Evolutionary conservation across 2,329 filamentous ascomycete genomes (phyloP).

Genomic region (Gaeumannomyces tritici): DNA sequence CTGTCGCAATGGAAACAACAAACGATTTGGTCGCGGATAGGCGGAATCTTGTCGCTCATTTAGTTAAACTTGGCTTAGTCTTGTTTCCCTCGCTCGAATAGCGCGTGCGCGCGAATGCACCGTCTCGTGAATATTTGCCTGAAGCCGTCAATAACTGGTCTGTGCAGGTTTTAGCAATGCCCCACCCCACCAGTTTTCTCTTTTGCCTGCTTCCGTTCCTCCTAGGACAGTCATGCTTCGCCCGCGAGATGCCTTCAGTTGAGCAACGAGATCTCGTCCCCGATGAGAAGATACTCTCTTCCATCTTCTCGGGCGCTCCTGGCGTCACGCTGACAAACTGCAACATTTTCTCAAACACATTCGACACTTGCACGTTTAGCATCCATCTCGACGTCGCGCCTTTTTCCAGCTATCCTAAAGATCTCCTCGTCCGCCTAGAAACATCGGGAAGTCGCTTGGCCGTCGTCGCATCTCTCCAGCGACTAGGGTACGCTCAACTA

Average conservation of each 20-base stretch:
- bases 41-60: no score
- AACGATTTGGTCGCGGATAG: no score
- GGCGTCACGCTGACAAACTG: neutral
- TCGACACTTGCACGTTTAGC: neutral
- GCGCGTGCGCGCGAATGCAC: no score
- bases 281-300: neutral
- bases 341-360: neutral
- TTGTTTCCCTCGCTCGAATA: no score
- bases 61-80: no score
- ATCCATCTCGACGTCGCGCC: neutral
- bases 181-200: no score
- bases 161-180: no score
- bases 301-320: neutral
- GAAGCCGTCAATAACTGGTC: no score
- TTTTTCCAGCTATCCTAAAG: neutral
- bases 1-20: no score
- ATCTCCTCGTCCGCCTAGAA: neutral
- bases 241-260: neutral
- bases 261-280: neutral
- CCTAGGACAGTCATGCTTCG: neutral
- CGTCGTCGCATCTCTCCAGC: neutral
- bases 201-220: no score
- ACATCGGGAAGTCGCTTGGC: neutral
- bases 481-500: neutral
- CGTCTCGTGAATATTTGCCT: no score